Base-by-base conservation (phyloP, 306 rosid genomes). In the Castanea mollissima region DNA sequence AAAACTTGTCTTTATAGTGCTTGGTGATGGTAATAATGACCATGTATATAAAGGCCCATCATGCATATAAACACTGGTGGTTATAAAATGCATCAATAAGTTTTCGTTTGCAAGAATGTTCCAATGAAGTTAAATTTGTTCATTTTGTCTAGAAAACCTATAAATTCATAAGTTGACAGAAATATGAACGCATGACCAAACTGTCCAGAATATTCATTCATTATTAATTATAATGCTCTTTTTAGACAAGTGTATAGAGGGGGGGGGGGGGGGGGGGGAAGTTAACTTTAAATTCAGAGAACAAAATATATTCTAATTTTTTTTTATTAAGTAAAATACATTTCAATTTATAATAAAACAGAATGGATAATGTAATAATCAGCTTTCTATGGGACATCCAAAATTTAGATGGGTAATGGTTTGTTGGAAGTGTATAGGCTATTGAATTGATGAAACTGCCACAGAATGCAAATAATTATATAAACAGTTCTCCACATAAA, bases 41-140 rank as follows among this genome's bases (percentile, higher is more conserved):
- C 62, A 57, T 29, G 31, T 25, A 56, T 34, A 55, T 27, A 13
- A 55, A 80, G 59, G 71, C 63, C 70, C 67, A 57, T 73, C 58
- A 34, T 51, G 46, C 10, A 35, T 32, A 68, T 34, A 68, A 18
- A 63, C 5, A 56, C 16, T 21, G 46, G 49, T n/a, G 34, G 55
- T 49, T 44, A 20, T 27, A 31, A 77, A 21, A 73, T 57, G 71
- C 68, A 6, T 25, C 29, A 38, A 21, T 51, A 10, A 23, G 73
- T 49, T 54, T 49, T 54, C 25, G 13, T 25, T 25, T 9, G 19
- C 13, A 7, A 32, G 29, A 70, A 49, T 1, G 44, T 65, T 73
- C 54, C 11, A 51, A 54, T 12, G 1, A 34, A 25, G 16, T 27
- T 51, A 32, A 54, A 71, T 64, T 44, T 35, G 62, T 29, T 44